A percentile compares a stretch with the other conserved stretches of the same genome.
Conservation (phyloP, 2,329 filamentous ascomycete species). For the Aspergillus fischeri region DNA sequence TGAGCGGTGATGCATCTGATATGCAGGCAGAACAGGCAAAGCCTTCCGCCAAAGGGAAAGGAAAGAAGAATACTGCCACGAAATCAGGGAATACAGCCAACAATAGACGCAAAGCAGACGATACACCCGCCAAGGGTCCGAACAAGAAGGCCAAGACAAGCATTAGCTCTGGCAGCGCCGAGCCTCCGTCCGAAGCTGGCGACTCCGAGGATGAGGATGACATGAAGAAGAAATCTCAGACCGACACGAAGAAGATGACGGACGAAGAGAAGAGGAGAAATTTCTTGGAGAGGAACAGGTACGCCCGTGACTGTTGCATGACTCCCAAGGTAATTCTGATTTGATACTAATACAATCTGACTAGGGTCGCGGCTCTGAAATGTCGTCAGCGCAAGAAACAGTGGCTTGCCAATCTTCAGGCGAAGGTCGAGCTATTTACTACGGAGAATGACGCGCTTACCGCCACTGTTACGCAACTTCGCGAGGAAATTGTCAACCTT, state of each 20-base stretch:
- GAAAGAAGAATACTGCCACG: conserved; percentile 59
- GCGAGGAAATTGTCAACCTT: conserved; percentile 90
- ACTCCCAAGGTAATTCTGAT: not conserved
- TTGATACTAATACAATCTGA: conserved; percentile 22
- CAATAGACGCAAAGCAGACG: conserved; percentile 74
- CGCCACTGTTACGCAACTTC: conserved; percentile 74
- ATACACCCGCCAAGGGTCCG: conserved; percentile 62
- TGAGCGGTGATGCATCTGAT: conserved; percentile 67
- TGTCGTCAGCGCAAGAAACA: conserved; percentile 98
- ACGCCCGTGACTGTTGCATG: conserved; percentile 33
- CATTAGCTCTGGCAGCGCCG: conserved; percentile 38
- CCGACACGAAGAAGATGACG: conserved; percentile 76
- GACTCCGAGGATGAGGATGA: conserved; percentile 51
- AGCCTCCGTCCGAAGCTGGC: conserved; percentile 42
- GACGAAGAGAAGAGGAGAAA: conserved; percentile 99
- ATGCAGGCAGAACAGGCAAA: conserved; percentile 65
- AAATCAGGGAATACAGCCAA: conserved; percentile 50
- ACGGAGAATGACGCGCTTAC: conserved; percentile 86
- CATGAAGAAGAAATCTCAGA: conserved; percentile 49
- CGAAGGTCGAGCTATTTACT: conserved; percentile 89
- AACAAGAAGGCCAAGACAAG: conserved; percentile 70
- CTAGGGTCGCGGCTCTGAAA: conserved; percentile 88
- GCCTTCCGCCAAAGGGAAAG: conserved; percentile 61
- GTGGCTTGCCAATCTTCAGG: conserved; percentile 91
- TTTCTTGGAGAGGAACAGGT: conserved; percentile 95